Percentiles rank a stretch among this genome's conserved stretches.
Evolutionary conservation across 345 rosid genomes (phyloP).

Genomic region (Lenwebbia sp.): DNA sequence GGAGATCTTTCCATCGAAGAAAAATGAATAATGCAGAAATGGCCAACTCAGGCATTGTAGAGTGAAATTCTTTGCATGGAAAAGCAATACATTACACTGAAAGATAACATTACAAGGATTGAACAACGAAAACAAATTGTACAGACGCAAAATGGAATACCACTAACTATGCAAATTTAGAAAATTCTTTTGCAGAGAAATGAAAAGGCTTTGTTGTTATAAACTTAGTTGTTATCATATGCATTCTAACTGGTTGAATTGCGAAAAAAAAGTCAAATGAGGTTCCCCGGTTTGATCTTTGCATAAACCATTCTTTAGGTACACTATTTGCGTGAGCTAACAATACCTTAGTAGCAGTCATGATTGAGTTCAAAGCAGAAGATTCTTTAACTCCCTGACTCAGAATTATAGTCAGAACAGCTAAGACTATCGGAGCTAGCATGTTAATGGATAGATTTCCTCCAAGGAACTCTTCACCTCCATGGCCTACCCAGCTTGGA

Average conservation of each 20-base stretch:
- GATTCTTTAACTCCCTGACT: constrained; percentile 83
- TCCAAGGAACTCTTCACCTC: constrained; percentile 66
- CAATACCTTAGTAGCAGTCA: constrained; percentile 74
- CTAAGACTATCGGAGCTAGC: constrained; percentile 65
- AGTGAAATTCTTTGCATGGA: not conserved
- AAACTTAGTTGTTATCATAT: not conserved
- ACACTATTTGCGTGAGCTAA: not conserved
- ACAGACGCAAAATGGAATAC: not conserved
- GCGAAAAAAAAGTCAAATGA: not conserved
- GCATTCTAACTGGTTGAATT: not conserved
- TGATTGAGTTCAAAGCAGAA: constrained; percentile 56
- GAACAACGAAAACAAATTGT: not conserved
- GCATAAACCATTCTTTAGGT: not conserved
- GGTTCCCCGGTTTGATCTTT: not conserved
- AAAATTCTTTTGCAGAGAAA: not conserved
- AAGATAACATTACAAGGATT: not conserved
- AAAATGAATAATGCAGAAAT: not conserved
- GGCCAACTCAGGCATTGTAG: not conserved
- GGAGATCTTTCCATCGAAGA: not conserved
- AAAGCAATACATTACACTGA: not conserved
- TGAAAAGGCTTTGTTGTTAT: not conserved
- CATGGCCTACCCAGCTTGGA: constrained; percentile 84
- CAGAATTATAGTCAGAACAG: constrained; percentile 57
- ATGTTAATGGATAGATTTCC: constrained; percentile 74
- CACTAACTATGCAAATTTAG: not conserved